Base-by-base conservation (phyloP, 2,329 filamentous ascomycete genomes). In the Phialocephala subalpina region DNA sequence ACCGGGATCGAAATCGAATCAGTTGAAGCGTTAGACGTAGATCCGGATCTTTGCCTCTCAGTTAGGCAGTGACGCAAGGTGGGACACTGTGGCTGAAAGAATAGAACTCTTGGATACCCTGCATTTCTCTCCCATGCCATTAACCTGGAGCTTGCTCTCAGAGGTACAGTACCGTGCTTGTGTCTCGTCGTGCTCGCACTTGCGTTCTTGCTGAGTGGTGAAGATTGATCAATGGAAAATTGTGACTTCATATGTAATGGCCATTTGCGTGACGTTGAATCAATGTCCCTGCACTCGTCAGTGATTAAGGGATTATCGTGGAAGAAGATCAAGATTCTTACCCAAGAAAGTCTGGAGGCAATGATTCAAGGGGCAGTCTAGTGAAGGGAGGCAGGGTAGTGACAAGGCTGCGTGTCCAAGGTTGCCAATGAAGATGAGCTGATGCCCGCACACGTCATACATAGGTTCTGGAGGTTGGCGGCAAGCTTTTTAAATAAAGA, bases 361-460 rank as follows among this genome's bases (percentile, higher is more conserved):
- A 14, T 27, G 22, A 53, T 27, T 27, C 9, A 18, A 14, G 49
- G 49, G 49, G 49, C 49, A 53, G 3, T 53, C 6, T 20, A 53
- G 49, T n/a, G 27, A 16, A 25, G 18, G 9, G 8, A 27, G 18
- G 47, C 22, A 27, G 22, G 47, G 49, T 29, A n/a, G 49, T 53
- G 49, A 52, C 49, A 53, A 33, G 49, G 49, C 49, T 53, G 49
- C 25, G 8, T 53, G 49, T 53, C 49, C 49, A 53, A 53, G 49
- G 27, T 5, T 27, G 8, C 27, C 20, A 22, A 53, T 27, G 25
- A 14, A 33, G 25, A 14, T 56, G 53, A 56, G 27, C 27, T 56
- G 53, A 56, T 56, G n/a, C n/a, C 53, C 53, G 53, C 53, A 35
- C 53, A 56, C 53, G 53, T 56, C 53, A 56, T 56, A 56, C 27